Conservation (phyloP, 345 rosid genomes). For the Acer negundo region DNA sequence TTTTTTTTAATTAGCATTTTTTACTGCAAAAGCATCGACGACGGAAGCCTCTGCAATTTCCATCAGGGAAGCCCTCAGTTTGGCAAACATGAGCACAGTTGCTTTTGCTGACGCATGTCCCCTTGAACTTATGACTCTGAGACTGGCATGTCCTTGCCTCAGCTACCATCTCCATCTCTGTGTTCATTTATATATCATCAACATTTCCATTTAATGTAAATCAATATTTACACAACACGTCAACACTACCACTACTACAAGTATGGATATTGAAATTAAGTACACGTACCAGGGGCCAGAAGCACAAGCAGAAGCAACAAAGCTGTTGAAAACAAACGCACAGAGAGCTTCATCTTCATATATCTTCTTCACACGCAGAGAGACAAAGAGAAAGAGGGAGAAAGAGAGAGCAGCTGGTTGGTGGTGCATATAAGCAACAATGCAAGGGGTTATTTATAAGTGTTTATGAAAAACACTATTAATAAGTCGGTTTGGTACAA, state of each 20-base stretch:
- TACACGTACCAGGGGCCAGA: not conserved
- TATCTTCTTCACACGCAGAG: not conserved
- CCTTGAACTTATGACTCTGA: conserved; percentile 41
- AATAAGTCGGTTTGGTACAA: too few species aligned
- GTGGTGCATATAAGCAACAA: too few species aligned
- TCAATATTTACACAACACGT: too few species aligned
- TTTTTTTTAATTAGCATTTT: conserved; percentile 20
- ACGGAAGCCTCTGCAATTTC: conserved; percentile 44
- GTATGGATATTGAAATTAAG: too few species aligned
- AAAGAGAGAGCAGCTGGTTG: not conserved
- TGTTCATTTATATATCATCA: too few species aligned
- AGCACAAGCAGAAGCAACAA: not conserved
- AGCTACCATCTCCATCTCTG: conserved; percentile 8
- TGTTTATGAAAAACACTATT: too few species aligned
- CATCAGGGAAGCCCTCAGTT: conserved; percentile 42
- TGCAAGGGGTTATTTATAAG: too few species aligned
- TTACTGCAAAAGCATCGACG: conserved; percentile 48
- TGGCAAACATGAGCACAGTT: conserved; percentile 43
- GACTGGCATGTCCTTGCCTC: conserved; percentile 47
- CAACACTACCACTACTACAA: too few species aligned
- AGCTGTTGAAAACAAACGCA: not conserved
- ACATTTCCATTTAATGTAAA: too few species aligned
- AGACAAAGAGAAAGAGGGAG: not conserved
- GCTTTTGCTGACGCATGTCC: conserved; percentile 27
- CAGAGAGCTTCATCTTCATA: not conserved